Base-by-base conservation (phyloP, 352 stramenopile genomes). In the Phytophthora ohioensis region DNA sequence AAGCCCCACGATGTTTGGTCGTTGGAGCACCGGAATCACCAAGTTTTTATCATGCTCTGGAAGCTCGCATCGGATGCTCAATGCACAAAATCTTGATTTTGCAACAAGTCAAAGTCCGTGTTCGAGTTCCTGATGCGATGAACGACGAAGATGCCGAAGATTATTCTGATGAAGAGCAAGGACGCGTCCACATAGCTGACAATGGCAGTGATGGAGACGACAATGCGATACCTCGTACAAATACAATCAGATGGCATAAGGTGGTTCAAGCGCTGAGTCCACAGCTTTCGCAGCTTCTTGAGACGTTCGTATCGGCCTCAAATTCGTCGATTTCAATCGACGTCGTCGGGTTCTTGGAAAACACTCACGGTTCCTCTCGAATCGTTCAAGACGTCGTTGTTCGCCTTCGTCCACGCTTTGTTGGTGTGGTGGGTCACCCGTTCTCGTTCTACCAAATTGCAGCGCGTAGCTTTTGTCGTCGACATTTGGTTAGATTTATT, bases 111-210 rank as follows among this genome's bases (percentile, higher is more conserved):
- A 55, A 39, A 64, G 64, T 73, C 31, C 69, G 57, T 10, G 57
- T 51, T 30, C 57, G 41, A 59, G 30, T 53, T 60, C 21, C 60
- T 48, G 59, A 62, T 51, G 32, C 62, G 64, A 62, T 48, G 17
- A 54, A 71, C 31, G 67, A 78, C 54, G 60, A 43, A 2, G 64
- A 72, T 17, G 63, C 63, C 1, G 73, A 80, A 9, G 75, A 78
- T 61, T 73, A 84, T 73, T 89, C 82, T 31, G 81, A 91, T 54
- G 83, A 89, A 39, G 83, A 89, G 10, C 66, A 78, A 6, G 57
- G 38, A 9, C 35, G 47, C 21, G 11, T 63, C 21, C 31, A 65
- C 10, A 17, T 57, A 11, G 57, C 58, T 11, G 63, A 43, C 39
- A 63, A 47, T 46, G 52, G 43, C 57, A 71, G 43, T 21, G 59